Base-by-base conservation (phyloP, 306 rosid genomes). In the Glycyrrhiza uralensis region DNA sequence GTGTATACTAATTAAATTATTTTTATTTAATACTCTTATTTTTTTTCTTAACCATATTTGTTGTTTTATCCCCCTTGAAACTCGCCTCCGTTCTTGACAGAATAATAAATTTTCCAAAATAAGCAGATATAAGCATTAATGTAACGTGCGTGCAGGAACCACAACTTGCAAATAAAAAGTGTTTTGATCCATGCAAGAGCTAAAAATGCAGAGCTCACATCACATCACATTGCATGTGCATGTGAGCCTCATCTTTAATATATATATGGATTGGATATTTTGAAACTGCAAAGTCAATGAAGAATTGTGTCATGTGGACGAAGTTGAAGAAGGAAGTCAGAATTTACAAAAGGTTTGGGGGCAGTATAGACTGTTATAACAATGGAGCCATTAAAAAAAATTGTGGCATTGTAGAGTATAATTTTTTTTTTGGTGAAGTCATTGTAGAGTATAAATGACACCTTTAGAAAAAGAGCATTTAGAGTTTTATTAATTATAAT, bases 151-250 rank as follows among this genome's bases (percentile, higher is more conserved):
- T 33, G 66, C 62, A 32, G 17, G 24, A 50, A 29, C 20, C 72
- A 47, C 17, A 32, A 46, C 46, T 14, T 66, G 18, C 19, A 66
- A 47, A 29, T 66, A 47, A 45, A 47, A 45, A 66, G 28, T 9
- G 15, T 66, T 44, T 1, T 7, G 15, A 66, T 45, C 8, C 39
- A 66, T 13, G 6, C 7, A n/a, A 14, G 18, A 45, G 26, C 50
- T 69, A 38, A 36, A 12, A 14, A n/a, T 23, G 52, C 17, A 36
- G 46, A 69, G n/a, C 49, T 68, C 30, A 29, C 24, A 22, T 52
- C 64, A 69, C 64, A 22, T 69, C 75, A 52, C 26, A 26, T 22
- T 70, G 32, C 54, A 39, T 70, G 42, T 18, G n/a, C 47, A 5
- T 70, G 12, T n/a, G 3, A 12, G 36, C 42, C 46, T 15, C 45